Evolutionary conservation across 352 stramenopile species (phyloP), one percentile per base, ranked within the genome.

Genomic region (Plasmopara viticola): DNA sequence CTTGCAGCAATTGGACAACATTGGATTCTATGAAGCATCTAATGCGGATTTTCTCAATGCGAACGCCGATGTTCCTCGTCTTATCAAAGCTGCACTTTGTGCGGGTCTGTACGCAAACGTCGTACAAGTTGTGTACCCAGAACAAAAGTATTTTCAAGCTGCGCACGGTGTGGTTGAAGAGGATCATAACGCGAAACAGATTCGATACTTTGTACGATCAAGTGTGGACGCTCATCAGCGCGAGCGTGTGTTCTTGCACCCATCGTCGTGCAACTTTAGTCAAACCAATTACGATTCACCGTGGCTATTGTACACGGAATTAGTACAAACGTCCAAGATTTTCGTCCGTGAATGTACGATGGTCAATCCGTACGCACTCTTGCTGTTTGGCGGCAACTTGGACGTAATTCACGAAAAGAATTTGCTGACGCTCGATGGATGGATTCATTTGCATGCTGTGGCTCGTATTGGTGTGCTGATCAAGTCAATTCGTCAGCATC

Each of bases 281-380:
- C 76, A 97, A 51, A 85, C 87, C 29, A 79, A 91, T 55, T 99
- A 97, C 64, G 90, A 94, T 54, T 98, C 88, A 60, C 95, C 95
- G 31, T 98, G 94, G 91, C 62, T 99, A 31, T 69, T 99, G 13
- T 99, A 98, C 68, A 87, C 92, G 58, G 83, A 96, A 41, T 67
- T 98, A 46, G 86, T 98, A 38, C 96, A 98, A 64, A 99, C 96
- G 0, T 97, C 86, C 45, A 98, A 98, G 73, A 62, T 98, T 8
- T 99, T 98, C 66, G 78, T 99, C 14, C 88, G 95, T 44, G 96
- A 99, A 68, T 93, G 81, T 37, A 98, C 96, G 10, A 97, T 99
- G 80, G 95, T 98, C 55, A 93, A 93, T 43, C 77, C 95, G 8
- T 99, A 99, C 66, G 86, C 95, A 29, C 73, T 99, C 46, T 71